Percentiles rank a stretch among this genome's conserved stretches.
phyloP scores from a whole-genome alignment of 2,329 filamentous ascomycete genomes.

The Pseudocercospora eumusae region DNA sequence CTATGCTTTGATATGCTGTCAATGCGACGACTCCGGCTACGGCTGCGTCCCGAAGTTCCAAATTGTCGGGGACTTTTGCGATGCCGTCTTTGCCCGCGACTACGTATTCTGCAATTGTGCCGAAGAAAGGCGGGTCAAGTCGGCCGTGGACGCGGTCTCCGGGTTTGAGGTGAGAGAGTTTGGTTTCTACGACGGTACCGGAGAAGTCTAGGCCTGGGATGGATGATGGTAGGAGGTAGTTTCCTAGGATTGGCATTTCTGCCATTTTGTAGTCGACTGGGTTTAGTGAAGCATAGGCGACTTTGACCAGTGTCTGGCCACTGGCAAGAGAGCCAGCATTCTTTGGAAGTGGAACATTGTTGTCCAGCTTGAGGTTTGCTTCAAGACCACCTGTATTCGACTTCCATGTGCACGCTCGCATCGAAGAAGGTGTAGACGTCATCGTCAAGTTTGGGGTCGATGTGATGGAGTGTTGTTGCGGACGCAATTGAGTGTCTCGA shows the following conservation, averaged over 20 bases:
- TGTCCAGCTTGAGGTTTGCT: slow-evolving; percentile 38
- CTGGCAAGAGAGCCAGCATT: slow-evolving; percentile 25
- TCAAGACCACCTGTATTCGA: slow-evolving; percentile 37
- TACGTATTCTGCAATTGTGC: slow-evolving; percentile 44
- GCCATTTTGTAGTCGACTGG: slow-evolving; percentile 55
- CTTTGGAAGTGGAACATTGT: slow-evolving; percentile 33
- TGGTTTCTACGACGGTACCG: slow-evolving; percentile 50
- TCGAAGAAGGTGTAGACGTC: slow-evolving; percentile 18
- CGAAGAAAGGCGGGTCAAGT: slow-evolving; percentile 38
- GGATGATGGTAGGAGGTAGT: slow-evolving; percentile 45
- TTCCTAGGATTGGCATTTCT: slow-evolving; percentile 46
- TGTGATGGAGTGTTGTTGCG: background rate
- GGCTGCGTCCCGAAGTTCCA: slow-evolving; percentile 41
- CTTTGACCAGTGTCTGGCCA: slow-evolving; percentile 48
- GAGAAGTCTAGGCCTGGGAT: slow-evolving; percentile 55
- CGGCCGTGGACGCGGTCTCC: slow-evolving; percentile 47
- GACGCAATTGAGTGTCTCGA: background rate
- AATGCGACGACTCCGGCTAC: slow-evolving; percentile 43
- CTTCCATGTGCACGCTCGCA: slow-evolving; percentile 37
- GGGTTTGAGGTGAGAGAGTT: slow-evolving; percentile 34
- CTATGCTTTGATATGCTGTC: slow-evolving; percentile 44
- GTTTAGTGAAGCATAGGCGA: slow-evolving; percentile 50
- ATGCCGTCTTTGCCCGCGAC: slow-evolving; percentile 30
- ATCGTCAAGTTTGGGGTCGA: background rate
- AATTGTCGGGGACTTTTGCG: slow-evolving; percentile 40